phyloP scores from a whole-genome alignment of 768 basidiomycete genomes.

The Gautieria morchelliformis region DNA sequence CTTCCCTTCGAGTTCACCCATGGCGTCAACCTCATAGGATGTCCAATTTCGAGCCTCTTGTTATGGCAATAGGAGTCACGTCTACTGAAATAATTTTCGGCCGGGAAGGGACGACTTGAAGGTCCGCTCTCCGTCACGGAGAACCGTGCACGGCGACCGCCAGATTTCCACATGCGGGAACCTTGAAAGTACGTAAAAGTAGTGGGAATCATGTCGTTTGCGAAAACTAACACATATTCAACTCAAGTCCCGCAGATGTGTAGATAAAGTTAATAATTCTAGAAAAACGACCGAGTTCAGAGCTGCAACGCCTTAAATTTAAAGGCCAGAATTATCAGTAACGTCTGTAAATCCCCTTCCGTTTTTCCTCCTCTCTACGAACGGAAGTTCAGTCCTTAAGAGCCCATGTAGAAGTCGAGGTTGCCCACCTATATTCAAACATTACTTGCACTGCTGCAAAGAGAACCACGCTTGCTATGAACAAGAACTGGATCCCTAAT shows the following conservation, averaged over 20 bases:
- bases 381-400: slow-evolving; percentile 4
- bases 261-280: no score
- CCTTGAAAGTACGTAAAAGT: no score
- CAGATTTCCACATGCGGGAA: no score
- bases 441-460: slow-evolving; percentile 85
- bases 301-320: no score
- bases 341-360: slow-evolving; percentile 39
- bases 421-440: slow-evolving; percentile 85
- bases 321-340: background rate
- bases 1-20: slow-evolving; percentile 26
- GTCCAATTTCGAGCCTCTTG: background rate
- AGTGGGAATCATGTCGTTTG: no score
- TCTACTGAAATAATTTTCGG: background rate
- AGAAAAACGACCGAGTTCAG: no score
- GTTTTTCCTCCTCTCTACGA: slow-evolving; percentile 61
- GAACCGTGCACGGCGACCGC: no score
- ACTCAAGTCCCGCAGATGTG: no score
- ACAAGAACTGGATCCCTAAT: slow-evolving; percentile 58
- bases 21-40: slow-evolving; percentile 5
- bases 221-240: no score
- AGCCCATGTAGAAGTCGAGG: background rate
- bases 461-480: slow-evolving; percentile 47
- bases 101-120: no score
- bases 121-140: no score
- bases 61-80: background rate